These are phyloP conservation scores for Kwoniella heveanensis DNA, from an alignment of 768 basidiomycete genomes.

Conservation along the genomic window DNA sequence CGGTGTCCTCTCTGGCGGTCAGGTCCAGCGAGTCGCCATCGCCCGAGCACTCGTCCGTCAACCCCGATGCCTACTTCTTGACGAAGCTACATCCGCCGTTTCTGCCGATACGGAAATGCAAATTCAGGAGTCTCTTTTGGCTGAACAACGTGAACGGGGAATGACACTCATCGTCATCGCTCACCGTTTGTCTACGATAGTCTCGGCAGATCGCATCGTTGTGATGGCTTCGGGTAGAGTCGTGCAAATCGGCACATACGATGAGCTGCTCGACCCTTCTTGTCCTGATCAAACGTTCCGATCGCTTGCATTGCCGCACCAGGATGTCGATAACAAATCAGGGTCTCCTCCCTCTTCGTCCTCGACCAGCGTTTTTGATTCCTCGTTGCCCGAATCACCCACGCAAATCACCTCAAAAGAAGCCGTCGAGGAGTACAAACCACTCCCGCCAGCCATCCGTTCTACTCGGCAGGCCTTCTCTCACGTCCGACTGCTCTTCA, in stretches of 20 bases:
- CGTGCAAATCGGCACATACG: constrained; percentile 45
- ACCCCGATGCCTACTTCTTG: constrained; percentile 38
- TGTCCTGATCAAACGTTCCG: constrained; percentile 44
- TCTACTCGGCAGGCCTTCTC: constrained; percentile 23
- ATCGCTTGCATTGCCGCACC: constrained; percentile 29
- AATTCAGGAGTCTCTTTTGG: constrained; percentile 26
- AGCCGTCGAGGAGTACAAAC: neutral
- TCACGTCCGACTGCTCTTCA: constrained; percentile 24
- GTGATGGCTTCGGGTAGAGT: constrained; percentile 44
- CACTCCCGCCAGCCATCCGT: constrained; percentile 20
- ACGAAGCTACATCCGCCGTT: constrained; percentile 47
- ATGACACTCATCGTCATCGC: constrained; percentile 42
- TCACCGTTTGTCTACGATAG: constrained; percentile 42
- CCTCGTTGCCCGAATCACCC: neutral
- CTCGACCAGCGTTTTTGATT: neutral
- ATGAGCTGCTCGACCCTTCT: constrained; percentile 34
- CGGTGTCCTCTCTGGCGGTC: constrained; percentile 53
- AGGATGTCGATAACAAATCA: constrained; percentile 1
- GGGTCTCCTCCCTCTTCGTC: neutral
- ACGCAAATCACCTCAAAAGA: neutral
- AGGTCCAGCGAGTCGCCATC: constrained; percentile 42
- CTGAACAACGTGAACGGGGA: constrained; percentile 22
- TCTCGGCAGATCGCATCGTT: constrained; percentile 39
- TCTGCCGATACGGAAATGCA: constrained; percentile 35
- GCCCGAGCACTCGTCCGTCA: constrained; percentile 44